Base-by-base conservation (phyloP, 139 green algal species). In the Limnomonas spitsbergensis region DNA sequence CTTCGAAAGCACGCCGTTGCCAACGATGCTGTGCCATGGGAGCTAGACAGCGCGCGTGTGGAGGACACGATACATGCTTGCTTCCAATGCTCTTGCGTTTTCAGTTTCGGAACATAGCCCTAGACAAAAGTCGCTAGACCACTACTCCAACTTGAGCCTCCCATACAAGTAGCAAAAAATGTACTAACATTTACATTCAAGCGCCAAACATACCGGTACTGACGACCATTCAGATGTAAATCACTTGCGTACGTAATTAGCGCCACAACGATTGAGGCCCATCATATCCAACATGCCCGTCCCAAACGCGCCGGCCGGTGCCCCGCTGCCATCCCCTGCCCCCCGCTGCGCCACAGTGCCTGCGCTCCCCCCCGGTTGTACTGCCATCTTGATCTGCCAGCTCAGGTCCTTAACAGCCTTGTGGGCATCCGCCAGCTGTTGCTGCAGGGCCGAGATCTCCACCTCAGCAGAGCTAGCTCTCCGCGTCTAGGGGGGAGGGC, bases 321-420 rank as follows among this genome's bases (percentile, higher is more conserved):
- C 20, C 47, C 14, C 20, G 47, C 47, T 61, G 20, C 47, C 47
- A 61, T 14, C 47, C 20, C 47, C 47, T 14, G 20, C 47, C 14
- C 47, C 47, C n/a, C n/a, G n/a, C n/a, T n/a, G n/a, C n/a, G n/a
- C n/a, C n/a, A n/a, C n/a, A 61, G 47, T 61, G 14, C 47, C 47
- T 61, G 14, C 47, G 20, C 47, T 34, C 9, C 53, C 36, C 2
- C 42, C 79, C 0, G 47, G 20, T 61, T 66, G 71, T 36, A 85
- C 66, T 35, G 82, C 80, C 69, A 89, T 84, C 53, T 82, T 82
- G 0, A 89, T 81, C 71, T 89, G 85, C 85, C 83, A 88, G 24
- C 53, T 69, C 37, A 88, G 78, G 40, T 90, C 83, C 71, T 81
- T 78, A 2, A 86, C 72, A 40, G 86, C 78, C 52, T 67, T 78